phyloP scores from a whole-genome alignment of 148 eudicot species.

The Fallopia convolvulus region DNA sequence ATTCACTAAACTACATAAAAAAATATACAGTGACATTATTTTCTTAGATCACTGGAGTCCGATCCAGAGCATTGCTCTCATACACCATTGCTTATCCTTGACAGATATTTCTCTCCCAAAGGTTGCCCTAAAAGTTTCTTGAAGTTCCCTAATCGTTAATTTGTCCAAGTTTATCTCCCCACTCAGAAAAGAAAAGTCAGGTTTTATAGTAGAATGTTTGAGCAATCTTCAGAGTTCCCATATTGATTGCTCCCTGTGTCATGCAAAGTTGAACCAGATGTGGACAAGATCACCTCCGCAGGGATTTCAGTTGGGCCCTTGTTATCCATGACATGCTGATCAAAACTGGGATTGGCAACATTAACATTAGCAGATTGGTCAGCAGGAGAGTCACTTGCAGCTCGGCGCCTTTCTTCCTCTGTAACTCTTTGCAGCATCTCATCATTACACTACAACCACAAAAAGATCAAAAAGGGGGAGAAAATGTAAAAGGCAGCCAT shows the following conservation, averaged over 20 bases:
- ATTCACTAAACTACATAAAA: background rate
- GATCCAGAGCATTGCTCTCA: no score
- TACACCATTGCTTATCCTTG: slow-evolving; percentile 71
- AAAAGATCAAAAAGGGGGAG: background rate
- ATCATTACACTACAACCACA: background rate
- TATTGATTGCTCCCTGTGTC: slow-evolving; percentile 23
- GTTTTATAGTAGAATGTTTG: slow-evolving; percentile 36
- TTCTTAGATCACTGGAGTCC: background rate
- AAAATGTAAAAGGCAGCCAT: background rate
- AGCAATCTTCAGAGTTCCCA: slow-evolving; percentile 23
- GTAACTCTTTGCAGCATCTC: slow-evolving; percentile 7
- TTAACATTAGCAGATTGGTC: slow-evolving; percentile 12
- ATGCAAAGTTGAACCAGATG: slow-evolving; percentile 20
- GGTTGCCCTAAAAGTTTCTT: slow-evolving; percentile 87
- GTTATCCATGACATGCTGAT: slow-evolving; percentile 7
- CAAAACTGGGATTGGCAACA: background rate
- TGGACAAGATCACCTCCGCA: slow-evolving; percentile 35
- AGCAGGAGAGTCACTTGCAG: slow-evolving; percentile 12
- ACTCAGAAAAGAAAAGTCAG: slow-evolving; percentile 68
- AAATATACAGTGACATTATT: no score
- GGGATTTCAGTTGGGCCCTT: slow-evolving; percentile 9
- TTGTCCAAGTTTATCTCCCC: slow-evolving; percentile 79
- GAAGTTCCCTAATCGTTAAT: slow-evolving; percentile 78
- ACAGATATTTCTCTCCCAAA: slow-evolving; percentile 89
- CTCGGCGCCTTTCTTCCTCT: slow-evolving; percentile 8